phyloP scores from a whole-genome alignment of 2,329 filamentous ascomycete genomes.

The Pestalotiopsis sp. region DNA sequence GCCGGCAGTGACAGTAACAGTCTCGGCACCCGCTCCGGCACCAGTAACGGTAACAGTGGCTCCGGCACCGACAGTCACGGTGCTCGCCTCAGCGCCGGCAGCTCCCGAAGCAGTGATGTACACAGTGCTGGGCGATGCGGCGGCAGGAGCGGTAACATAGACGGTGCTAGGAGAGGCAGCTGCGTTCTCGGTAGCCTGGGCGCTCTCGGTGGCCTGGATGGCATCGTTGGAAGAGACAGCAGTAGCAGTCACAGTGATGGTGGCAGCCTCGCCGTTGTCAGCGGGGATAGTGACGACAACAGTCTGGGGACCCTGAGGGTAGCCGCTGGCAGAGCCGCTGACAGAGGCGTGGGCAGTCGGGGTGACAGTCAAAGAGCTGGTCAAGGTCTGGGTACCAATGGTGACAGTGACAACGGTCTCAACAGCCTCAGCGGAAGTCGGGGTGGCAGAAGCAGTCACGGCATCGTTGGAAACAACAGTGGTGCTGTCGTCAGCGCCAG shows the following conservation, averaged over 20 bases:
- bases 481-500: conserved; percentile 1
- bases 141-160: not conserved
- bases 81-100: conserved; percentile 18
- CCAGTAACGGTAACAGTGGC: conserved; percentile 12
- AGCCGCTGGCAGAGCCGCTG: conserved; percentile 3
- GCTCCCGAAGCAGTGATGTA: conserved; percentile 14
- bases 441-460: conserved; percentile 4
- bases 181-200: not conserved
- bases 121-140: conserved; percentile 16
- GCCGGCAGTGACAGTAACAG: conserved; percentile 9
- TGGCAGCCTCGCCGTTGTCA: conserved; percentile 10
- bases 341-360: conserved; percentile 4
- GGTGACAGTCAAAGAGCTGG: conserved; percentile 9
- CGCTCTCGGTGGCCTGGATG: conserved; percentile 14
- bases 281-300: conserved; percentile 15
- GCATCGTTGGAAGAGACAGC: conserved; percentile 19
- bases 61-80: conserved; percentile 10
- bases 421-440: conserved; percentile 6
- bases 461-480: conserved; percentile 13
- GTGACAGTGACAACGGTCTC: conserved; percentile 21
- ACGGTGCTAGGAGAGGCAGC: not conserved
- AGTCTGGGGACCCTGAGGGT: conserved; percentile 1
- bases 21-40: conserved; percentile 5
- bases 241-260: conserved; percentile 23
- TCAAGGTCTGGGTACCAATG: not conserved